Percentiles rank a stretch among this genome's conserved stretches.
Conservation (phyloP, 2,329 filamentous ascomycete species). For the Geosmithia putterillii region DNA sequence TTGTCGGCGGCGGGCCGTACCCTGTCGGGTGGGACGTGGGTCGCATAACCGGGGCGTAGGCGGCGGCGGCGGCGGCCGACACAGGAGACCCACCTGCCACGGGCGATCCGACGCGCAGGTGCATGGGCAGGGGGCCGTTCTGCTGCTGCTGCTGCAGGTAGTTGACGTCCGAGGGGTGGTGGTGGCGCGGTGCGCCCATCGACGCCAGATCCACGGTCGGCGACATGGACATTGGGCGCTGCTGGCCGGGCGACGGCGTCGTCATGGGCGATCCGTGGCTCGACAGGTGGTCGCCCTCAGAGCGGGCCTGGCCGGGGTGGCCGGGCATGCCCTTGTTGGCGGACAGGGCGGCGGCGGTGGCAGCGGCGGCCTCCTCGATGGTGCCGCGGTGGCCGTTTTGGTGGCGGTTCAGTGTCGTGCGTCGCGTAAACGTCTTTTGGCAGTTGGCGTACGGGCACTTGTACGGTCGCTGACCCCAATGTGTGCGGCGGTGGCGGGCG, state of each 20-base stretch:
- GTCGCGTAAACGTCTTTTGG: constrained; percentile 94
- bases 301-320: constrained; percentile 47
- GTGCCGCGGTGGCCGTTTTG: constrained; percentile 94
- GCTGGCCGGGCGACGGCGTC: constrained; percentile 77
- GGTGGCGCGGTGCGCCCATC: constrained; percentile 55
- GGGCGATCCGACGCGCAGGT: constrained; percentile 66
- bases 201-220: constrained; percentile 63
- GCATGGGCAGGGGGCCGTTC: constrained; percentile 67
- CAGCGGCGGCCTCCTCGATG: constrained; percentile 82
- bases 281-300: constrained; percentile 60
- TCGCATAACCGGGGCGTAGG: constrained; percentile 30
- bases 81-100: too few species aligned
- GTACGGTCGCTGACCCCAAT: constrained; percentile 91
- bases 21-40: constrained; percentile 78
- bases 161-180: constrained; percentile 44
- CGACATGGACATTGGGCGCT: constrained; percentile 65
- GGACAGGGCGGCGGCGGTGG: constrained; percentile 76
- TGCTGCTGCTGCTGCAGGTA: too few species aligned
- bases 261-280: constrained; percentile 63
- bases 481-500: constrained; percentile 84
- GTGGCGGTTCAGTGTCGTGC: constrained; percentile 88
- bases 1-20: constrained; percentile 75
- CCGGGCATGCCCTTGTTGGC: constrained; percentile 25
- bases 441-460: constrained; percentile 96
- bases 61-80: constrained; percentile 35